Evolutionary conservation across 2,329 filamentous ascomycete species (phyloP), one percentile per base, ranked within the genome.

Genomic region (Atkinsonella hypoxylon): DNA sequence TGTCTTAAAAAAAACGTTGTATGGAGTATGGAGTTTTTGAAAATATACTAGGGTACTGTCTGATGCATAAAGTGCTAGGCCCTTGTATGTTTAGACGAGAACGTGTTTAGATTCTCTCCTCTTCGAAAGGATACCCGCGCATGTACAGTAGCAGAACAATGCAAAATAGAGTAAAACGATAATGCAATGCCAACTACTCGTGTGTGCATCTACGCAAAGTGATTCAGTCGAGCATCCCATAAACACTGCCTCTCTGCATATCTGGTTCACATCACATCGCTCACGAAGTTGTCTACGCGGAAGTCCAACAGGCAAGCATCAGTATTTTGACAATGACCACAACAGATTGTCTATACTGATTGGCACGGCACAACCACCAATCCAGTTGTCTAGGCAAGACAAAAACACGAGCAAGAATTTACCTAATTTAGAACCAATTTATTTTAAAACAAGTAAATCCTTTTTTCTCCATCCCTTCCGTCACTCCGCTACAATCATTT

Each of bases 401-500:
- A 26, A 26, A 26, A 26, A 2, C 26, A 26, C 26, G 4, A 5
- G 26, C 26, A 2, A 8, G 26, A 26, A 26, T 8, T 26, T 4
- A 26, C 26, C 8, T 26, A 26, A 26, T 36, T 36, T 15, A 36
- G 34, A 36, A 36, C 3, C 34, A 36, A 12, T 26, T 18, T 42
- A 18, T 12, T 22, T 15, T 7, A 26, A 38, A 38, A 26, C 12
- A 18, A 42, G 17, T 20, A 42, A 18, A 22, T 26, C 42, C n/a
- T 13, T 47, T 49, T 48, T 50, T 47, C 49, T 51, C 53, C 50
- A 54, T 57, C 50, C 51, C 47, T 22, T 49, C 26, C 26, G 32
- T 54, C 55, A 53, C 55, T 56, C 56, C 54, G 53, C 57, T 54
- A 53, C 56, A 51, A 56, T 53, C 51, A 55, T 58, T 54, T 32